Conservation (phyloP, 1,139 yeast genomes). For the Arxiozyma telluris region DNA sequence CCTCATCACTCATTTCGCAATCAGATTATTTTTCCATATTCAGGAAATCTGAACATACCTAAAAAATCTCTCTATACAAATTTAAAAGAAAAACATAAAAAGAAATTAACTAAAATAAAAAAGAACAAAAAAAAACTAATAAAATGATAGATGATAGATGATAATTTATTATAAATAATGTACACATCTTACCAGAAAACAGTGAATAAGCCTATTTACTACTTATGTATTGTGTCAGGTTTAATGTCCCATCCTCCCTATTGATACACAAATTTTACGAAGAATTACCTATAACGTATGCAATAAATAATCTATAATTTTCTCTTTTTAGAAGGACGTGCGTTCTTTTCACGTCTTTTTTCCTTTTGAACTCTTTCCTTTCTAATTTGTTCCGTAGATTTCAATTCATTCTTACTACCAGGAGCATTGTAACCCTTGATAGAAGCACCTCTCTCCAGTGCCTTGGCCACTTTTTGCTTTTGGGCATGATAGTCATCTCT, state of each 20-base stretch:
- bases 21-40: neutral
- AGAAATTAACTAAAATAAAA: no score
- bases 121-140: neutral
- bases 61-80: no score
- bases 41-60: neutral
- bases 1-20: no score
- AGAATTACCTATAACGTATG: neutral
- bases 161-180: no score
- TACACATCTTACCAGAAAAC: neutral
- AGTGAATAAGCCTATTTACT: no score
- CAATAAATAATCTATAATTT: constrained; percentile 7
- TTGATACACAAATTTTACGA: neutral
- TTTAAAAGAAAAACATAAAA: no score
- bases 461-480: constrained; percentile 73
- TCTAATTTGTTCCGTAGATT: constrained; percentile 65
- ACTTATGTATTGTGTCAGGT: no score
- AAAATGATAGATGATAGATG: neutral
- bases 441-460: constrained; percentile 61
- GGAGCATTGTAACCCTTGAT: constrained; percentile 59
- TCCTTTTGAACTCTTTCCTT: constrained; percentile 65
- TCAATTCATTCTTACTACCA: constrained; percentile 54
- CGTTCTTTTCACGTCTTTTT: constrained; percentile 74
- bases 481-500: constrained; percentile 83
- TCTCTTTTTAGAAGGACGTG: constrained; percentile 57
- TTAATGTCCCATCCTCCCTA: neutral